Evolutionary conservation across 345 rosid species (phyloP).

Genomic region (Camelina neglecta): DNA sequence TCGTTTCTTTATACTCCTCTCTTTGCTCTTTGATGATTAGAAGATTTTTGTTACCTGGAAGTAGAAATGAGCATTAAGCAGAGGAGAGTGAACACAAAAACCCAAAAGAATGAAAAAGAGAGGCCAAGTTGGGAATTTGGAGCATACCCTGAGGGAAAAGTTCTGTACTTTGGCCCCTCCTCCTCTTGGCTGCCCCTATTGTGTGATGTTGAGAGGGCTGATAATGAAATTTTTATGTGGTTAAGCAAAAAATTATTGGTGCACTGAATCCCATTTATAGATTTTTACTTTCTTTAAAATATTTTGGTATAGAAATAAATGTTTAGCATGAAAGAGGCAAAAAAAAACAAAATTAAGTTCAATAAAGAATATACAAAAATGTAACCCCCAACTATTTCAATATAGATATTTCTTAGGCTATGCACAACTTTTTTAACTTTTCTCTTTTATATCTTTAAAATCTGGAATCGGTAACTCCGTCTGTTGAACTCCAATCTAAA

Average conservation of each 20-base stretch:
- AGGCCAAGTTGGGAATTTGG: conserved; percentile 37
- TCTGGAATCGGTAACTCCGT: neutral
- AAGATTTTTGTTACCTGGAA: neutral
- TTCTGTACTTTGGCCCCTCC: conserved; percentile 31
- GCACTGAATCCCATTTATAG: conserved; percentile 19
- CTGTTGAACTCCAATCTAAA: neutral
- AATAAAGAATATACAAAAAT: conserved; percentile 3
- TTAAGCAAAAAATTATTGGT: conserved; percentile 8
- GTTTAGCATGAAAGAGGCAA: neutral
- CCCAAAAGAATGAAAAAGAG: conserved; percentile 13
- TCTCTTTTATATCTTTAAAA: neutral
- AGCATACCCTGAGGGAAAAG: conserved; percentile 38
- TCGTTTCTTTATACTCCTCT: neutral
- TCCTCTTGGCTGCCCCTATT: conserved; percentile 6
- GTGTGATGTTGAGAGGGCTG: conserved; percentile 38
- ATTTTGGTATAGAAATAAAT: neutral
- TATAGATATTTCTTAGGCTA: neutral
- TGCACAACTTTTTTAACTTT: neutral
- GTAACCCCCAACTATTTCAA: neutral
- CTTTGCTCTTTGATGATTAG: conserved; percentile 6
- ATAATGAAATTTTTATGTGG: neutral
- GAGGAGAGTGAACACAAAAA: conserved; percentile 10
- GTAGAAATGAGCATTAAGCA: conserved; percentile 17
- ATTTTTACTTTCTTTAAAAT: neutral
- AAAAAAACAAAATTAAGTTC: neutral